A percentile compares a stretch with the other conserved stretches of the same genome.
phyloP scores from a whole-genome alignment of 257 asterid species.

The Dorcoceras hygrometricum region DNA sequence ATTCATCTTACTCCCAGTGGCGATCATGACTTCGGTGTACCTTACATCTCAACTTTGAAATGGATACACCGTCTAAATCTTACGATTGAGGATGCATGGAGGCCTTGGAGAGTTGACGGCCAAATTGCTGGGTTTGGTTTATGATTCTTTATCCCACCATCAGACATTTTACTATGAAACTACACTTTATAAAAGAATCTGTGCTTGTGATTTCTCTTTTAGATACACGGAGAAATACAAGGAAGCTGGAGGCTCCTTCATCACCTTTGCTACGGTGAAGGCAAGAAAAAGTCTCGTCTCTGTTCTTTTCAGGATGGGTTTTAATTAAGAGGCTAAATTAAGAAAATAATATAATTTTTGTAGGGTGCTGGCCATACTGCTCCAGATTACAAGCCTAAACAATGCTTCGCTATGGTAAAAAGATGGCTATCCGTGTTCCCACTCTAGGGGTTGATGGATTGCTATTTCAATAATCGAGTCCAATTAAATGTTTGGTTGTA shows the following conservation, averaged over 20 bases:
- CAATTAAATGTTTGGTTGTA: too few species aligned
- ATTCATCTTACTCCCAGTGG: slow-evolving; percentile 26
- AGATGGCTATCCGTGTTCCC: slow-evolving; percentile 15
- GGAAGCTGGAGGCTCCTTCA: slow-evolving; percentile 9
- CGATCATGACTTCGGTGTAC: slow-evolving; percentile 32
- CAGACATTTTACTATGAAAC: too few species aligned
- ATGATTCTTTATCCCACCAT: not conserved
- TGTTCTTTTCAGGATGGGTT: not conserved
- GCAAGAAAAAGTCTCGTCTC: not conserved
- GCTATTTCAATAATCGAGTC: too few species aligned
- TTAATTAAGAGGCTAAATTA: not conserved
- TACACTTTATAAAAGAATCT: too few species aligned
- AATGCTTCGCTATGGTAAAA: slow-evolving; percentile 17
- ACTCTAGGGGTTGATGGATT: not conserved
- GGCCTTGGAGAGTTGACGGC: slow-evolving; percentile 36
- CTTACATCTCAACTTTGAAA: slow-evolving; percentile 30
- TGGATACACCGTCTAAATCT: slow-evolving; percentile 32
- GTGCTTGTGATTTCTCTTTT: not conserved
- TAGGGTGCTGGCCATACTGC: slow-evolving; percentile 30
- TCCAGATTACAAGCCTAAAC: slow-evolving; percentile 22
- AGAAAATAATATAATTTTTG: not conserved
- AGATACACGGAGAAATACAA: slow-evolving; percentile 28
- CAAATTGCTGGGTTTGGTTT: slow-evolving; percentile 35
- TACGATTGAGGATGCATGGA: slow-evolving; percentile 28
- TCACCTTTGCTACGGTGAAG: slow-evolving; percentile 35